Conservation (phyloP, 768 basidiomycete species). For the Termitomyces sp. region DNA sequence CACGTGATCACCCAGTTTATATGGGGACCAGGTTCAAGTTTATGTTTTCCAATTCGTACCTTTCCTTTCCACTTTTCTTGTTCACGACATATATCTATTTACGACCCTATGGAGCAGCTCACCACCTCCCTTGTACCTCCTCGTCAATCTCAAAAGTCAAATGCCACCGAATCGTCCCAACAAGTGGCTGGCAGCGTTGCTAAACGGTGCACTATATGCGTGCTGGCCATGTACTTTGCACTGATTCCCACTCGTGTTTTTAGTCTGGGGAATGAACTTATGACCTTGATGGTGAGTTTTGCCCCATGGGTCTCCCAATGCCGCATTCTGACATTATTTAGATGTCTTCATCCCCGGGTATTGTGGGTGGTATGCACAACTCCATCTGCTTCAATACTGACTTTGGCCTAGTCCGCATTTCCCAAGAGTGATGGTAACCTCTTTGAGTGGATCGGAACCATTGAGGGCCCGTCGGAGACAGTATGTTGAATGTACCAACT, state of each 20-base stretch:
- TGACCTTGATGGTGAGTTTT: constrained; percentile 76
- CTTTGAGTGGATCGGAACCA: constrained; percentile 87
- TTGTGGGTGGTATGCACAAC: constrained; percentile 43
- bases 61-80: constrained; percentile 13
- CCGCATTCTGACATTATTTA: constrained; percentile 20
- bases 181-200: constrained; percentile 74
- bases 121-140: constrained; percentile 57
- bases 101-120: constrained; percentile 63
- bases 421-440: constrained; percentile 83
- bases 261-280: constrained; percentile 78
- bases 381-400: constrained; percentile 1
- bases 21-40: constrained; percentile 8
- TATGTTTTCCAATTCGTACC: constrained; percentile 10
- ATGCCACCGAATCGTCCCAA: constrained; percentile 41
- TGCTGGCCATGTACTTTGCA: constrained; percentile 1
- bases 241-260: neutral
- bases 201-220: constrained; percentile 53
- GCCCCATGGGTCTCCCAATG: neutral
- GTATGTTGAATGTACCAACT: constrained; percentile 26
- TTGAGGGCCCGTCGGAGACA: constrained; percentile 76
- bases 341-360: constrained; percentile 89
- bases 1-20: constrained; percentile 9
- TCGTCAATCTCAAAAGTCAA: constrained; percentile 52
- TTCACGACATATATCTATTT: constrained; percentile 10
- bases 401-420: constrained; percentile 68